Evolutionary conservation across 352 stramenopile genomes (phyloP), one percentile per base, ranked within the genome.

Genomic region (Pythium brachiatum): DNA sequence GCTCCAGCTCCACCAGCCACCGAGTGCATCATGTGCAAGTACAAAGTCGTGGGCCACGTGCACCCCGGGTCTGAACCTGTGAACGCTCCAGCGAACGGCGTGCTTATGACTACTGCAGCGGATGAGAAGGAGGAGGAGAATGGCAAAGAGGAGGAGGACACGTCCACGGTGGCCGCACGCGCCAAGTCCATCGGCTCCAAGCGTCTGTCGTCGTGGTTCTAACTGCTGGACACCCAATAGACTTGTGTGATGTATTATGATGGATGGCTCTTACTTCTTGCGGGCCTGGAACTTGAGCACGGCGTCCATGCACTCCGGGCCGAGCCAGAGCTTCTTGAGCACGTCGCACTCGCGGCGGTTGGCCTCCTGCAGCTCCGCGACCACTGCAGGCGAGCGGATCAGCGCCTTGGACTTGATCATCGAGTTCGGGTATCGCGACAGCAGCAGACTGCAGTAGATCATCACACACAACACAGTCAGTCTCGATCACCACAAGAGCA

Each of bases 261-360:
- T 15, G n/a, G n/a, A n/a, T 9, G 15, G 13, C 15, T 46, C 36
- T 66, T 61, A 72, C 46, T 83, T 79, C 60, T 89, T 91, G 50
- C 82, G 72, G n/a, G 70, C 58, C 66, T 88, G 72, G 67, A 92
- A 92, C 67, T 90, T 92, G 39, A 85, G 62, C 36, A 90, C 76
- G n/a, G 80, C 82, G 63, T 90, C 80, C 75, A 90, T 86, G 65
- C 80, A 92, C 67, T 91, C 82, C 16, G 78, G 64, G 8, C 75
- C 69, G 43, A 91, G 62, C 82, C 82, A 91, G 21, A 91, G 65
- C 54, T 88, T 81, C 70, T 91, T 87, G 48, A 91, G 79, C 46
- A 79, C 81, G 54, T 83, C 65, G 56, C 74, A 84, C 60, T 91
- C 82, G 39, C 53, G 60, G 38, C 74, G 75, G 59, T 89, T 89